Evolutionary conservation across 768 basidiomycete species (phyloP), one percentile per base, ranked within the genome.

Genomic region (Boletus rubescentipes): DNA sequence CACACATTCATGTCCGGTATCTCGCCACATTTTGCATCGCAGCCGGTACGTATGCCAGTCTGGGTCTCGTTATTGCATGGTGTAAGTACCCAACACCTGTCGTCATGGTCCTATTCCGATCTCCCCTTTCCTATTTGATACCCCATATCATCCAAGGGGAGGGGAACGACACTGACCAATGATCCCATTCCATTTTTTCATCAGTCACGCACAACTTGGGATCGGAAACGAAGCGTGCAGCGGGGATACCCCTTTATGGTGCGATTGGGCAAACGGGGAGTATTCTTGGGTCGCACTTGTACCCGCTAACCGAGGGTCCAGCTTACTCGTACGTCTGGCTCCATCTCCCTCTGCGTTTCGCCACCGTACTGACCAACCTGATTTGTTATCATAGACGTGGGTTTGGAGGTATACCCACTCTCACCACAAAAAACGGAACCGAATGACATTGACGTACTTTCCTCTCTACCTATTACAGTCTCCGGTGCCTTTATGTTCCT

Each of bases 41-140:
- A 0, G 67, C 72, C 18, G 78, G 78, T 42, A 78, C 77, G 6
- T 79, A 80, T 54, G 65, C 76, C 5, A 71, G 71, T 20, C 69
- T 81, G 16, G 78, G 76, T 14, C 65, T 80, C 45, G 60, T 76
- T 49, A 70, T 78, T 21, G 76, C 79, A 2, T 80, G 79, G 79
- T 79, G 78, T 78, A 62, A 54, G 76, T 67, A 38, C 21, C 14
- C 26, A 23, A 44, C 9, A 16, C 26, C 3, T 9, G 9, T 32
- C 26, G 15, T 23, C 39, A 26, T 16, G 9, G 9, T 4, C 10
- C 21, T 15, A 10, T 43, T 3, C 12, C 43, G n/a, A 10, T 10
- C 2, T 5, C 38, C 20, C 2, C 9, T 3, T 4, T 6, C 18
- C 10, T 15, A 20, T 35, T 39, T 21, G 5, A 23, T 18, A 9